Evolutionary conservation across 78 protist genomes (phyloP).

Genomic region (Chrysochromulina parva): DNA sequence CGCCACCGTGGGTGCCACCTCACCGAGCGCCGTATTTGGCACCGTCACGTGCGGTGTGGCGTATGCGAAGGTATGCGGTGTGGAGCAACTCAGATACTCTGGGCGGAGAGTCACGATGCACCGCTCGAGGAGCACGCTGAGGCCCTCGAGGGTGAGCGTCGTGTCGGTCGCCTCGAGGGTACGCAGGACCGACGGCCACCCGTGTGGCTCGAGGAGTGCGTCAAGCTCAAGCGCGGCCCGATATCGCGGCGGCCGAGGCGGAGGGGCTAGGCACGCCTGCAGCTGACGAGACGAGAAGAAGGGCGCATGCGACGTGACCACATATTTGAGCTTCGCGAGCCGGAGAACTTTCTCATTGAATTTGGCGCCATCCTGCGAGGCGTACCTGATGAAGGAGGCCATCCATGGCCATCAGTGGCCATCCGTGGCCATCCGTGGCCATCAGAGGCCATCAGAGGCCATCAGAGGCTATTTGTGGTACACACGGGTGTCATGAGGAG

Average conservation of each 20-base stretch:
- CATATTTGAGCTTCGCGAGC: background rate
- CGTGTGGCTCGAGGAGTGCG: background rate
- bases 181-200: background rate
- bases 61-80: background rate
- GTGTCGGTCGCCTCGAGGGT: background rate
- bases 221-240: background rate
- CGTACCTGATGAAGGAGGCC: background rate
- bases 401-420: no score
- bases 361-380: background rate
- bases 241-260: background rate
- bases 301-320: background rate
- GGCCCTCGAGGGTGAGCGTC: background rate
- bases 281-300: background rate
- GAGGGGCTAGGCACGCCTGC: background rate
- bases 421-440: no score
- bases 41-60: background rate
- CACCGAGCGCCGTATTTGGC: background rate
- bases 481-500: no score
- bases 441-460: no score
- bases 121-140: background rate
- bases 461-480: no score
- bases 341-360: background rate
- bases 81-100: background rate
- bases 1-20: background rate
- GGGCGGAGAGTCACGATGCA: background rate